phyloP scores from a whole-genome alignment of 352 stramenopile species.

The Paralagenidium karlingii region DNA sequence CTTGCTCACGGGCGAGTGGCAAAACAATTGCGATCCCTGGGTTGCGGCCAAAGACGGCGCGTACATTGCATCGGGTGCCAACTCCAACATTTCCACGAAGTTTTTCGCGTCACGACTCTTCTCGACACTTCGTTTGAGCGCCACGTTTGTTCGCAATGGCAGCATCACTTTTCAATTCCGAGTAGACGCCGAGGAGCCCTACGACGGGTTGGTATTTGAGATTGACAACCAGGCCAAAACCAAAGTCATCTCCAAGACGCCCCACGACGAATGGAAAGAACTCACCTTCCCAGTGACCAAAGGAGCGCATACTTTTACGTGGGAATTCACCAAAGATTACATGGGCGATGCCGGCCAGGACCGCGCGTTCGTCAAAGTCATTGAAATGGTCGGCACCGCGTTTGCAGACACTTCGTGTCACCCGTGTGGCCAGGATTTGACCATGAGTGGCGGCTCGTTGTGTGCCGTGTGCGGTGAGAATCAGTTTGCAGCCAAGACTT shows the following conservation, averaged over 20 bases:
- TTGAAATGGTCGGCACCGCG: conserved; percentile 72
- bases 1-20: conserved; percentile 62
- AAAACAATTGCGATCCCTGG: conserved; percentile 67
- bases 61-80: conserved; percentile 56
- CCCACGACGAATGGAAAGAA: conserved; percentile 66
- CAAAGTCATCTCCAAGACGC: conserved; percentile 37
- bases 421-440: conserved; percentile 64
- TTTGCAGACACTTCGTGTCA: conserved; percentile 63
- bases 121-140: conserved; percentile 56
- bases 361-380: conserved; percentile 58
- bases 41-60: conserved; percentile 30
- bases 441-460: conserved; percentile 55
- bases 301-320: conserved; percentile 57
- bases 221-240: conserved; percentile 47
- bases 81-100: conserved; percentile 46
- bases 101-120: conserved; percentile 57
- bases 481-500: conserved; percentile 57
- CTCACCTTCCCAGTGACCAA: conserved; percentile 29
- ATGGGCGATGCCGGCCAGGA: conserved; percentile 51
- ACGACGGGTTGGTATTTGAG: conserved; percentile 66
- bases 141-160: conserved; percentile 61
- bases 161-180: conserved; percentile 66
- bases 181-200: conserved; percentile 57
- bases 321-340: conserved; percentile 78
- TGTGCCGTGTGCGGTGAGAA: conserved; percentile 70